phyloP scores from a whole-genome alignment of 192 early-diverging fungal species.

The Martensiomyces pterosporus region DNA sequence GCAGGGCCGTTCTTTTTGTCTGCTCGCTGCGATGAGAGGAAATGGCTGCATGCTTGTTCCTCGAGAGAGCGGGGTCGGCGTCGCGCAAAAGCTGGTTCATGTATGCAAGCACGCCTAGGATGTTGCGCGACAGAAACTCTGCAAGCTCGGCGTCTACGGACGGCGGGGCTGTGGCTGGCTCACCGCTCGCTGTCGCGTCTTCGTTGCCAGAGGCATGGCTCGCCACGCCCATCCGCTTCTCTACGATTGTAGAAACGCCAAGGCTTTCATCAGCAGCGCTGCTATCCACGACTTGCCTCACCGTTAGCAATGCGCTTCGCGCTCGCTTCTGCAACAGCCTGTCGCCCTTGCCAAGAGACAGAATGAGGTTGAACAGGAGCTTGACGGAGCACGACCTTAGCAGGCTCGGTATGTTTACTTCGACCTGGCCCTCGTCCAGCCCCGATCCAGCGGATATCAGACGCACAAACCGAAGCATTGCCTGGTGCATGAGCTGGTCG shows the following conservation, averaged over 20 bases:
- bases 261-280: conserved; percentile 9
- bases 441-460: conserved; percentile 37
- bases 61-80: conserved; percentile 1
- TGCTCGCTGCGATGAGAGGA: conserved; percentile 5
- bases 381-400: conserved; percentile 46
- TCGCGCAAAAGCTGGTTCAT: conserved; percentile 47
- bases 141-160: conserved; percentile 10
- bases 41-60: neutral
- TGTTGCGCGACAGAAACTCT: conserved; percentile 37
- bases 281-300: conserved; percentile 30
- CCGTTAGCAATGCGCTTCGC: conserved; percentile 37
- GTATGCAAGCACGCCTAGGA: conserved; percentile 46
- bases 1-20: conserved; percentile 18
- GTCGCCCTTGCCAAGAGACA: conserved; percentile 40
- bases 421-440: conserved; percentile 21
- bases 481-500: conserved; percentile 50
- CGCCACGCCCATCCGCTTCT: conserved; percentile 24
- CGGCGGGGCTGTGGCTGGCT: neutral
- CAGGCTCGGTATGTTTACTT: conserved; percentile 46
- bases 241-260: conserved; percentile 37
- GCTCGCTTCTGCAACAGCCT: conserved; percentile 32
- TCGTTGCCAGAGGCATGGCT: conserved; percentile 11
- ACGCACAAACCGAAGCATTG: conserved; percentile 36
- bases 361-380: conserved; percentile 44
- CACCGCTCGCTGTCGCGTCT: conserved; percentile 13